phyloP scores from a whole-genome alignment of 2,329 filamentous ascomycete species.

The Colletotrichum lini region DNA sequence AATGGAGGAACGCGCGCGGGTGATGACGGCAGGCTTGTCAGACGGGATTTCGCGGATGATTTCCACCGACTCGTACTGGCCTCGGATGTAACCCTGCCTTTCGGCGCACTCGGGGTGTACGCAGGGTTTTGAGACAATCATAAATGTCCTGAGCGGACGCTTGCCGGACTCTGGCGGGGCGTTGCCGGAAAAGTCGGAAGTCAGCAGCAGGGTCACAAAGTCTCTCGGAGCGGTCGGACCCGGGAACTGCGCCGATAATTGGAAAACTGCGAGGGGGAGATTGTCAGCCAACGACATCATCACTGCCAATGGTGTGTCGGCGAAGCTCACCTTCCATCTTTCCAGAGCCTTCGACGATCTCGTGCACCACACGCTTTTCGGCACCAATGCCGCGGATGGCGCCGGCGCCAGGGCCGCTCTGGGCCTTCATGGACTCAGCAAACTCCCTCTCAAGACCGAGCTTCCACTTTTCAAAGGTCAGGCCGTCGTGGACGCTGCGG shows the following conservation, averaged over 20 bases:
- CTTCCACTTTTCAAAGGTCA: constrained; percentile 85
- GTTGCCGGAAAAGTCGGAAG: constrained; percentile 69
- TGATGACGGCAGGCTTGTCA: constrained; percentile 56
- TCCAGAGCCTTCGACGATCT: constrained; percentile 70
- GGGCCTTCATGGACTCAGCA: constrained; percentile 79
- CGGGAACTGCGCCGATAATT: constrained; percentile 90
- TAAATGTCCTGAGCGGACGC: constrained; percentile 77
- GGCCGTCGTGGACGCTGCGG: constrained; percentile 83
- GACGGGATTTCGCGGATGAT: constrained; percentile 86
- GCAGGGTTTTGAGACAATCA: constrained; percentile 90
- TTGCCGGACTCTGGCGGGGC: constrained; percentile 45
- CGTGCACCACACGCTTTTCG: constrained; percentile 79
- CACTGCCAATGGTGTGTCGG: neutral
- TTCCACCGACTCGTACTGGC: constrained; percentile 92
- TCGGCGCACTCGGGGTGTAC: constrained; percentile 80
- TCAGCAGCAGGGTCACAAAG: constrained; percentile 85
- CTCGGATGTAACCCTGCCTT: constrained; percentile 82
- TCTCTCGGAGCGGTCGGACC: constrained; percentile 90
- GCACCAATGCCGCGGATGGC: constrained; percentile 89
- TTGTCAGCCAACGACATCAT: constrained; percentile 36
- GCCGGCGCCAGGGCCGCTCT: constrained; percentile 78
- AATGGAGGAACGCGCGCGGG: constrained; percentile 60
- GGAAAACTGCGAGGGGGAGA: constrained; percentile 72
- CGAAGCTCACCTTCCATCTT: constrained; percentile 71
- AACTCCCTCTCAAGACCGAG: constrained; percentile 85